Evolutionary conservation across 176 grass and related monocot species (phyloP).

Genomic region (Avena sativa): DNA sequence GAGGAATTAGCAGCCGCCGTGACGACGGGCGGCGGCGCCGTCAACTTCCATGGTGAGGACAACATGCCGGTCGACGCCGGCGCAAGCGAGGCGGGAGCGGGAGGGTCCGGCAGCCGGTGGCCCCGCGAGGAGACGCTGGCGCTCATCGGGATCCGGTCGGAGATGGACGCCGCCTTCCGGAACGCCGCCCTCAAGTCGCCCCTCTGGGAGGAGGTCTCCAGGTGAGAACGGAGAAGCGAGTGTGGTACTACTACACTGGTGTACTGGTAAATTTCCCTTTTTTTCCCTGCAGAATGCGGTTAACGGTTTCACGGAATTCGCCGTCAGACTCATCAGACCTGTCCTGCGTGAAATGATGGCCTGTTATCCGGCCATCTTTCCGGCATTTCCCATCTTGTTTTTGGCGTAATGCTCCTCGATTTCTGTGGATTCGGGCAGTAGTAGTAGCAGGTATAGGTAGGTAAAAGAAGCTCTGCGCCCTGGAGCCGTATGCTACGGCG

Average conservation of each 20-base stretch:
- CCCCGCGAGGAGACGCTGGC: conserved; percentile 88
- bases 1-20: conserved; percentile 32
- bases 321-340: conserved; percentile 26
- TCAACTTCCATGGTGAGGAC: conserved; percentile 45
- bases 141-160: conserved; percentile 96
- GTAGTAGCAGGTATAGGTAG: no score
- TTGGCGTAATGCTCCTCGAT: conserved; percentile 38
- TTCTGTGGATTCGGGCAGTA: not conserved
- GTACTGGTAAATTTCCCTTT: conserved; percentile 22
- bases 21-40: not conserved
- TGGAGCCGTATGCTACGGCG: conserved; percentile 52
- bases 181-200: conserved; percentile 90
- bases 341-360: conserved; percentile 62
- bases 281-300: conserved; percentile 31
- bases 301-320: conserved; percentile 59
- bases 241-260: not conserved
- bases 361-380: conserved; percentile 20
- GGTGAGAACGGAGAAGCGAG: conserved; percentile 47
- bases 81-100: conserved; percentile 38
- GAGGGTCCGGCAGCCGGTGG: conserved; percentile 70
- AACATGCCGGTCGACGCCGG: conserved; percentile 31
- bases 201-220: conserved; percentile 91
- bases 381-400: conserved; percentile 11
- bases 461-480: conserved; percentile 39
- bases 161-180: conserved; percentile 93